A percentile compares a stretch with the other conserved stretches of the same genome.
phyloP scores from a whole-genome alignment of 2,329 filamentous ascomycete genomes.

The Ceratocystis ficicola region DNA sequence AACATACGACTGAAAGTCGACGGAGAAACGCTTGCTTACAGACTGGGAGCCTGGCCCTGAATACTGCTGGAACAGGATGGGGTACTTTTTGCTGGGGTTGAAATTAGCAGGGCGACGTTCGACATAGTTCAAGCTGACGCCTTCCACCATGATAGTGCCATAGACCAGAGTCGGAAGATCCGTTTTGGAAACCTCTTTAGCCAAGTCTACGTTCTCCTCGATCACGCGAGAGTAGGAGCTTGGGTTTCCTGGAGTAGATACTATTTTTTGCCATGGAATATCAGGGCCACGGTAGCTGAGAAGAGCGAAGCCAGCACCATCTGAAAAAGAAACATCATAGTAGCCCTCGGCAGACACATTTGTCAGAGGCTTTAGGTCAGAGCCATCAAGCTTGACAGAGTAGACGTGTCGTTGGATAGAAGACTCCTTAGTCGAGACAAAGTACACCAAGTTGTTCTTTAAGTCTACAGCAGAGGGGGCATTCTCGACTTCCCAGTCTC shows the following conservation, averaged over 20 bases:
- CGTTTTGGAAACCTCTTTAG: conserved; percentile 56
- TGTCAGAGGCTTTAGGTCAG: conserved; percentile 59
- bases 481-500: conserved; percentile 81
- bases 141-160: conserved; percentile 73
- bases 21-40: conserved; percentile 64
- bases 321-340: conserved; percentile 74
- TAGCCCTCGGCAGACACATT: conserved; percentile 62
- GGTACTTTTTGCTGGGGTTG: conserved; percentile 69
- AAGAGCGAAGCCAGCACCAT: conserved; percentile 68
- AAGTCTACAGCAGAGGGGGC: conserved; percentile 78
- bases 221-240: conserved; percentile 55
- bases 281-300: conserved; percentile 72
- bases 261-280: conserved; percentile 82
- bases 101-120: conserved; percentile 89
- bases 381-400: conserved; percentile 72
- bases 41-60: conserved; percentile 87
- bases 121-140: conserved; percentile 56
- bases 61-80: conserved; percentile 90
- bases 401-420: conserved; percentile 88
- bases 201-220: conserved; percentile 64
- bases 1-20: conserved; percentile 86
- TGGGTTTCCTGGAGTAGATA: conserved; percentile 63
- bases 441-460: conserved; percentile 79
- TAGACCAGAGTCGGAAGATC: conserved; percentile 76
- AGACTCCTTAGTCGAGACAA: conserved; percentile 72